phyloP scores from a whole-genome alignment of 2,329 filamentous ascomycete genomes.

The Dactylella cylindrospora region DNA sequence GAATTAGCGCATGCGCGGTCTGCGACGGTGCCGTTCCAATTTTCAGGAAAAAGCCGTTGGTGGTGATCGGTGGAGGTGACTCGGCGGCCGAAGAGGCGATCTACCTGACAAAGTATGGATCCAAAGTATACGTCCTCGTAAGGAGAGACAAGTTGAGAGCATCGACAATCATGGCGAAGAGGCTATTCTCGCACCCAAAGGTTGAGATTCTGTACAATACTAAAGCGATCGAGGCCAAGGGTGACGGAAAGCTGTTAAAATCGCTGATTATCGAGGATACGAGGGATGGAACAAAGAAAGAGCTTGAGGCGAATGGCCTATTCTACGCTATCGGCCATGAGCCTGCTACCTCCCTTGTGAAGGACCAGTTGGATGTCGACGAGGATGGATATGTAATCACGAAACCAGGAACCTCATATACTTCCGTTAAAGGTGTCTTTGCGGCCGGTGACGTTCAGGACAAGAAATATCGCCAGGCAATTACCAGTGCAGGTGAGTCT shows the following conservation, averaged over 20 bases:
- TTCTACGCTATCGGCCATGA: constrained; percentile 99
- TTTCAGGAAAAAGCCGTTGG: constrained; percentile 92
- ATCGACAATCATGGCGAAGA: constrained; percentile 85
- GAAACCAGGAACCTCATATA: constrained; percentile 81
- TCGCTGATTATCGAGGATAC: constrained; percentile 81
- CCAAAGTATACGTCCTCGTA: constrained; percentile 90
- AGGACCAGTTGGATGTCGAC: constrained; percentile 85
- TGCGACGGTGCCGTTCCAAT: constrained; percentile 97
- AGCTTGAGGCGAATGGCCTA: constrained; percentile 84
- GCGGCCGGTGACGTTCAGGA: constrained; percentile 98
- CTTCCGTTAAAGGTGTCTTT: constrained; percentile 87
- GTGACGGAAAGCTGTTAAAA: constrained; percentile 84
- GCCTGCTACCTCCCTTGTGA: constrained; percentile 85
- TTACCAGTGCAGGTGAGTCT: constrained; percentile 86
- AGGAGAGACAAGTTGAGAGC: constrained; percentile 83
- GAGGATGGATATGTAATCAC: constrained; percentile 89
- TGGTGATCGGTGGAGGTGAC: constrained; percentile 95
- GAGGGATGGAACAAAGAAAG: constrained; percentile 72
- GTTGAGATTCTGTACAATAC: constrained; percentile 86
- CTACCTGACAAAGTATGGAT: constrained; percentile 96
- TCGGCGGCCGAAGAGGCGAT: constrained; percentile 96
- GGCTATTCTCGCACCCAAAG: constrained; percentile 80
- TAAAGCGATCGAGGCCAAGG: constrained; percentile 77
- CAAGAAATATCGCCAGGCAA: constrained; percentile 95
- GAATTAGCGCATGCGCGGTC: constrained; percentile 93